Evolutionary conservation across 2,329 filamentous ascomycete species (phyloP), one percentile per base, ranked within the genome.

Genomic region (Paecilomyces variotii): DNA sequence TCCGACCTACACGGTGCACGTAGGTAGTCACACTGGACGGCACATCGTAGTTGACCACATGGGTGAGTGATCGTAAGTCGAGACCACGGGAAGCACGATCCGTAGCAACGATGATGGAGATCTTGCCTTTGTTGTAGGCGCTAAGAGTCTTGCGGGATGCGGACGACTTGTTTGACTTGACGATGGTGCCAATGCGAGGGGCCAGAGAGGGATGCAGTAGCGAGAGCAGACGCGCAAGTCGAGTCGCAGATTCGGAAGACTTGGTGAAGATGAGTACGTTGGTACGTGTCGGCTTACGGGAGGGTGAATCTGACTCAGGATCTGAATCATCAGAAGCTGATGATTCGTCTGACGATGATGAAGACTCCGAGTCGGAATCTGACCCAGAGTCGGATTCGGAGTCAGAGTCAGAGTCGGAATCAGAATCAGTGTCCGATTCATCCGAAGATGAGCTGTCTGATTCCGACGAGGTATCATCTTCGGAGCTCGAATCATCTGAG

Each of bases 31-130:
- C 78, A 67, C 87, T 92, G 3, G 85, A 82, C 0, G 93, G 93
- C 56, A 97, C 82, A 71, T 97, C 93, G 78, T 97, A 97, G 76
- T 96, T 97, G 74, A 97, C 80, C 53, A 97, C 91, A 69, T 96
- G 89, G 35, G 87, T 86, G 53, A 97, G 82, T 53, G 84, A 82
- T 0, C 85, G 84, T 11, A 96, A 81, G 72, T 97, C 93, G 27
- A 97, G 85, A 67, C 93, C 94, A 62, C 93, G 89, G 1, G 91
- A 90, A 0, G 94, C 90, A n/a, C 95, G 87, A 71, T 97, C 93
- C 0, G 94, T 96, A 0, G 92, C 91, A 53, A 97, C 87, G 51
- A 97, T 84, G 53, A 96, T 85, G 5, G 86, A 86, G 27, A 89
- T 74, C 59, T 83, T 83, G 59, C 81, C 82, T 6, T 78, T 72